Evolutionary conservation across 73 alveolate genomes (phyloP).

Genomic region (Paraurostyla sp.): DNA sequence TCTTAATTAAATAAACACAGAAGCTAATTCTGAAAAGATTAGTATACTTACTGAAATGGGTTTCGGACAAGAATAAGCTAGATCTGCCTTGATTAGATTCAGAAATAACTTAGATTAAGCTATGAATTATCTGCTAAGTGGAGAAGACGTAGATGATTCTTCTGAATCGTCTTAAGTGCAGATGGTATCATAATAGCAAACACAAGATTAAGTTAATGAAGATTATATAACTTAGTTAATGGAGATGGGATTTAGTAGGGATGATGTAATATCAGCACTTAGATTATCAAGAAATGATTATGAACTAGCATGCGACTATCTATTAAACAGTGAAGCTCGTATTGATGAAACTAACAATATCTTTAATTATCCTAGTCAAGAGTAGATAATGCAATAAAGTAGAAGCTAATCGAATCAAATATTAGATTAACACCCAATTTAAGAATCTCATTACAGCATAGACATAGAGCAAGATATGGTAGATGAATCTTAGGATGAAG

Average conservation of each 20-base stretch:
- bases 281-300: conserved; percentile 39
- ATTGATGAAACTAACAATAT: background rate
- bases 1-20: background rate
- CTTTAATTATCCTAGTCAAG: conserved; percentile 2
- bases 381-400: background rate
- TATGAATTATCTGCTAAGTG: conserved; percentile 23
- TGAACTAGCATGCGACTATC: conserved; percentile 43
- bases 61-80: conserved; percentile 20
- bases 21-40: conserved; percentile 24
- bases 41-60: conserved; percentile 36
- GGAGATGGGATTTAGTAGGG: conserved; percentile 52
- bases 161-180: too few species aligned
- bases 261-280: conserved; percentile 44
- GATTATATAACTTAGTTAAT: background rate
- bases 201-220: background rate
- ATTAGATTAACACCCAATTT: background rate
- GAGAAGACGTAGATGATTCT: background rate
- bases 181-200: too few species aligned
- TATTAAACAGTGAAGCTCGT: conserved; percentile 22
- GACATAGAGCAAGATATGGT: too few species aligned
- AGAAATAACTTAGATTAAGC: conserved; percentile 46
- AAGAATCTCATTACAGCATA: too few species aligned
- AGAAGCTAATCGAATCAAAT: background rate
- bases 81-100: conserved; percentile 6
- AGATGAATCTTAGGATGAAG: too few species aligned